Evolutionary conservation across 2,329 filamentous ascomycete species (phyloP).

Genomic region (Ophiocordyceps camponoti-saundersi): DNA sequence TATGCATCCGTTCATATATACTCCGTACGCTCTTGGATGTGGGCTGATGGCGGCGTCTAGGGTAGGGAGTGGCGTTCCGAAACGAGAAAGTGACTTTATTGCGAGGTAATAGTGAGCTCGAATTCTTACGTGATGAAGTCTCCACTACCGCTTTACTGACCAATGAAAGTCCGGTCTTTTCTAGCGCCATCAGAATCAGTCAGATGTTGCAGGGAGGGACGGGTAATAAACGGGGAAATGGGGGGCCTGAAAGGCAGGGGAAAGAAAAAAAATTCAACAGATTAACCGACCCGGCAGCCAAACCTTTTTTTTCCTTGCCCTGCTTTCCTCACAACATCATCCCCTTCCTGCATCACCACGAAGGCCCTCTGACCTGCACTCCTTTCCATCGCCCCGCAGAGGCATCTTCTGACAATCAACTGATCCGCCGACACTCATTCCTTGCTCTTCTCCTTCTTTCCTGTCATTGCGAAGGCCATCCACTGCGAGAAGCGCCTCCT

Average conservation of each 20-base stretch:
- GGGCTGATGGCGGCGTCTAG: too few relatives aligned
- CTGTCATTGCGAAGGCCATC: conserved; percentile 1
- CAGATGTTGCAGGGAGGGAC: not conserved
- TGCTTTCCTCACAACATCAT: conserved; percentile 8
- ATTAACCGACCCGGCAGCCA: conserved; percentile 3
- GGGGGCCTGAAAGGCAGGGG: not conserved
- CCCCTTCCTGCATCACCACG: conserved; percentile 3
- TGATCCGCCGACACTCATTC: conserved; percentile 1
- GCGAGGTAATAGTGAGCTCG: too few relatives aligned
- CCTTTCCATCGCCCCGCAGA: conserved; percentile 9
- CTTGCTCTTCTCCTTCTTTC: not conserved
- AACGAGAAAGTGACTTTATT: too few relatives aligned
- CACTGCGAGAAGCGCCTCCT: not conserved
- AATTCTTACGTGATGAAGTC: too few relatives aligned
- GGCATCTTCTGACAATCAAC: conserved; percentile 1
- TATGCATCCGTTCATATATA: too few relatives aligned
- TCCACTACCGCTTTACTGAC: too few relatives aligned
- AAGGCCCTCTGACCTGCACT: conserved; percentile 10
- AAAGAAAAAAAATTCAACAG: conserved; percentile 7
- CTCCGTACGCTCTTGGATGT: too few relatives aligned
- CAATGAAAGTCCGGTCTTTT: too few relatives aligned
- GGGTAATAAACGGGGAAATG: conserved; percentile 6
- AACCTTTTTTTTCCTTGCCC: conserved; percentile 4
- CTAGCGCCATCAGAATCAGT: too few relatives aligned
- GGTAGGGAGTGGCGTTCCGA: too few relatives aligned